Percentiles rank a stretch among this genome's conserved stretches.
These are phyloP conservation scores for Lentinula sp. DNA, from an alignment of 768 basidiomycete genomes.

Conservation along the genomic window DNA sequence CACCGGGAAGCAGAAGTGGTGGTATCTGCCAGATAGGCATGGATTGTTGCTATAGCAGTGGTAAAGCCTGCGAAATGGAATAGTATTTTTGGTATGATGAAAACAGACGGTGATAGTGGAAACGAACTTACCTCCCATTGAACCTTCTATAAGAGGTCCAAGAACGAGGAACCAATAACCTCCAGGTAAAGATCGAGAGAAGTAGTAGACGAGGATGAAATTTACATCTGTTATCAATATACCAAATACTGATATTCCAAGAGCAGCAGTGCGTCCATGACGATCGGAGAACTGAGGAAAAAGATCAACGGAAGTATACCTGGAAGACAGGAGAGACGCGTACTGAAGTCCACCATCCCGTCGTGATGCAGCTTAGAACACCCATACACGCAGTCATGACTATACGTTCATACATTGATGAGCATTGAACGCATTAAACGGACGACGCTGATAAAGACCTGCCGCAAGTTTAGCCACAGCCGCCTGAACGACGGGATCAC, in stretches of 20 bases:
- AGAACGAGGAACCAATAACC: constrained; percentile 77
- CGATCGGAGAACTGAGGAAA: constrained; percentile 64
- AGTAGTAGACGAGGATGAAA: constrained; percentile 61
- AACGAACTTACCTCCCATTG: constrained; percentile 56
- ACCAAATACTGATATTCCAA: constrained; percentile 59
- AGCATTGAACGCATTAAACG: background rate
- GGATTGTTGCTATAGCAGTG: background rate
- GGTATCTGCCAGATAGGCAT: constrained; percentile 66
- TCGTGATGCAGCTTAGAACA: constrained; percentile 69
- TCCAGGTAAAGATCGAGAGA: constrained; percentile 59
- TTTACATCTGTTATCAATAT: constrained; percentile 56
- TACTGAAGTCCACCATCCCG: constrained; percentile 84
- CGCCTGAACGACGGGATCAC: constrained; percentile 72
- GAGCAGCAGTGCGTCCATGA: constrained; percentile 58
- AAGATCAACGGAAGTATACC: background rate
- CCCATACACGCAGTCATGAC: constrained; percentile 65
- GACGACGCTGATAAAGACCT: constrained; percentile 21
- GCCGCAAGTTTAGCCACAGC: constrained; percentile 61
- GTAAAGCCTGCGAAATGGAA: constrained; percentile 8
- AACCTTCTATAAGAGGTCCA: constrained; percentile 62
- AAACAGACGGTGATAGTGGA: background rate
- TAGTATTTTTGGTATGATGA: background rate
- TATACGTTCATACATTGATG: constrained; percentile 17
- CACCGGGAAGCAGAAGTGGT: constrained; percentile 51
- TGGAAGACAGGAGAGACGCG: constrained; percentile 19